phyloP scores from a whole-genome alignment of 2,329 filamentous ascomycete species.

The Aplosporella prunicola region DNA sequence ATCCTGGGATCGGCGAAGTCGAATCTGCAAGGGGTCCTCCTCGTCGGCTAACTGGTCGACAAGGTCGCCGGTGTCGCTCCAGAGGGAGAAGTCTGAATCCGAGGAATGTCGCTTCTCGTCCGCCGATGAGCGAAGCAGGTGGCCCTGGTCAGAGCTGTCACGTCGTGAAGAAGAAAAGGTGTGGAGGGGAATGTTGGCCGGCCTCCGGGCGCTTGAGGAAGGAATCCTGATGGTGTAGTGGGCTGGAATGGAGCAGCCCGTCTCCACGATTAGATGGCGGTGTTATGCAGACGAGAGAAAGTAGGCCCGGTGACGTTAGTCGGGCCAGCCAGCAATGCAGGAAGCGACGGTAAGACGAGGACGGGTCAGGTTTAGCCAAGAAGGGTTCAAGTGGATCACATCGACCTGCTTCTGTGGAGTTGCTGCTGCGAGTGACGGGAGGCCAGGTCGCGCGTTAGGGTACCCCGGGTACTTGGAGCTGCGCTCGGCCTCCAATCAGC shows the following conservation, averaged over 20 bases:
- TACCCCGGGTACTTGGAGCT: too few relatives aligned
- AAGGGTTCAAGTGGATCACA: constrained; percentile 11
- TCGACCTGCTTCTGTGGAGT: too few relatives aligned
- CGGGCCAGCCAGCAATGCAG: too few relatives aligned
- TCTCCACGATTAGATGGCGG: constrained; percentile 12
- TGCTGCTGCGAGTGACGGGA: too few relatives aligned
- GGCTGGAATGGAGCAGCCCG: constrained; percentile 51
- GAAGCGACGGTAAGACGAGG: constrained; percentile 9
- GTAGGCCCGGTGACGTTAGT: constrained; percentile 10
- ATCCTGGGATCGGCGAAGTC: constrained; percentile 57
- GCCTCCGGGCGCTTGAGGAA: constrained; percentile 58
- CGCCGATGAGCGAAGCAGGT: constrained; percentile 31
- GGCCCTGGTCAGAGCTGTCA: constrained; percentile 26
- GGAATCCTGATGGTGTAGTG: constrained; percentile 74
- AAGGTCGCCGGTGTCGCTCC: constrained; percentile 92
- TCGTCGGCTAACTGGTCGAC: constrained; percentile 80
- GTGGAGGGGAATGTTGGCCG: constrained; percentile 82
- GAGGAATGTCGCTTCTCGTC: constrained; percentile 48
- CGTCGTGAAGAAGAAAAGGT: constrained; percentile 47
- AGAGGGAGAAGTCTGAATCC: constrained; percentile 66
- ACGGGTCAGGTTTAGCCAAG: constrained; percentile 10
- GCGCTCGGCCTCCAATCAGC: too few relatives aligned
- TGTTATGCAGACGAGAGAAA: constrained; percentile 6
- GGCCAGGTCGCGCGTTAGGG: too few relatives aligned
- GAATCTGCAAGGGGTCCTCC: constrained; percentile 69